Conservation (phyloP, 1,284 basidiomycete genomes). For the Puccinia novopanici region DNA sequence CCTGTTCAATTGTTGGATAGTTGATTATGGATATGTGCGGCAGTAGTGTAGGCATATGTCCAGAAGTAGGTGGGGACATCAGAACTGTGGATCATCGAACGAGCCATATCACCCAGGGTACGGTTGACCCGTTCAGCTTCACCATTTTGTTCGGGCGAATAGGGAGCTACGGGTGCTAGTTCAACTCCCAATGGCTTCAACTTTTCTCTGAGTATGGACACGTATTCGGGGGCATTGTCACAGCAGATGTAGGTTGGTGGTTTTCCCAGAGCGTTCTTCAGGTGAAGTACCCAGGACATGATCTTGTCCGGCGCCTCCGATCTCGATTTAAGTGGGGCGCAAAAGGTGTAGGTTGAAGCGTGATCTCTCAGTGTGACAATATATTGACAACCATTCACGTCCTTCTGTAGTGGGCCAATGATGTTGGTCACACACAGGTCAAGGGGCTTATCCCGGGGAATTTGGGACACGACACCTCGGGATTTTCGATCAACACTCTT, state of each 20-base stretch:
- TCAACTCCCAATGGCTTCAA: background rate
- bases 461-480: background rate
- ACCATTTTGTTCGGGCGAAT: constrained; percentile 8
- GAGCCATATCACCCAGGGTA: constrained; percentile 14
- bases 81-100: background rate
- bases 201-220: too few species aligned
- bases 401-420: background rate
- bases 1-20: background rate
- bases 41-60: background rate
- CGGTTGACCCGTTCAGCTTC: constrained; percentile 19
- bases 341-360: background rate
- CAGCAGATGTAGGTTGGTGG: background rate
- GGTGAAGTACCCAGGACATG: background rate
- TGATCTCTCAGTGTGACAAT: background rate
- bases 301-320: background rate
- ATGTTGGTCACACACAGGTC: background rate
- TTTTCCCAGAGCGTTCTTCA: background rate
- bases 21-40: constrained; percentile 14
- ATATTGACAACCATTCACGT: background rate
- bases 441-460: background rate
- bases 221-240: too few species aligned
- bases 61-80: background rate
- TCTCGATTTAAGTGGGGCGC: background rate
- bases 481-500: background rate
- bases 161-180: background rate